Evolutionary conservation across 495 filamentous ascomycete species (phyloP).

Genomic region (Echria macrotheca): DNA sequence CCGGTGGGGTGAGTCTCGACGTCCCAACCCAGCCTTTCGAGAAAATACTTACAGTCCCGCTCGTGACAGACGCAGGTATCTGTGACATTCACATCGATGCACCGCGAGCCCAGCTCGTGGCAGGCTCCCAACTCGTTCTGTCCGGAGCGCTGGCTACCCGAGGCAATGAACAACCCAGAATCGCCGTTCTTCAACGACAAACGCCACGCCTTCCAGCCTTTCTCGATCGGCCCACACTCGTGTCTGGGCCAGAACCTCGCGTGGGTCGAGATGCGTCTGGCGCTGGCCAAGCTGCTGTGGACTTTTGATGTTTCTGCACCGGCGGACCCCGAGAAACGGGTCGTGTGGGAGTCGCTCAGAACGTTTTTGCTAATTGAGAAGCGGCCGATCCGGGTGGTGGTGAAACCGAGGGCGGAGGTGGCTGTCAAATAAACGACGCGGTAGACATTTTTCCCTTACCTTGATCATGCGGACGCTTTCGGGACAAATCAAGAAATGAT

Average conservation of each 20-base stretch:
- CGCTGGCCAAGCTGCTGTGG: slow-evolving; percentile 47
- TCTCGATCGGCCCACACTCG: slow-evolving; percentile 31
- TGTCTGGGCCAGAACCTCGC: slow-evolving; percentile 44
- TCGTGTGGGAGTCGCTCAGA: slow-evolving; percentile 39
- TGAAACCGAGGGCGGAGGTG: slow-evolving; percentile 9
- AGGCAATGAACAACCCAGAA: slow-evolving; percentile 14
- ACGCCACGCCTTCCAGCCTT: slow-evolving; percentile 30
- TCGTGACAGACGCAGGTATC: slow-evolving; percentile 2
- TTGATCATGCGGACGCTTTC: no score
- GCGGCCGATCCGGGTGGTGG: slow-evolving; percentile 15
- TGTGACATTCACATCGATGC: slow-evolving; percentile 4
- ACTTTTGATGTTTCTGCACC: slow-evolving; percentile 45
- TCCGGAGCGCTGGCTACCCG: slow-evolving; percentile 40
- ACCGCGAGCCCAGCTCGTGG: slow-evolving; percentile 3
- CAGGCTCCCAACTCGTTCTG: not conserved
- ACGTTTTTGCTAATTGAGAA: slow-evolving; percentile 31
- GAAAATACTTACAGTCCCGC: no score
- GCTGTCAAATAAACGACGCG: not conserved
- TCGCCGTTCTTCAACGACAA: slow-evolving; percentile 25
- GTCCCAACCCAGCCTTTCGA: no score
- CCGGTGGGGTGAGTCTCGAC: slow-evolving; percentile 15
- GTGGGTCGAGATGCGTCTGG: slow-evolving; percentile 48
- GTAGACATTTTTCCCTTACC: no score
- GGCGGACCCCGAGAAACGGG: slow-evolving; percentile 18
- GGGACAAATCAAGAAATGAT: no score